These are phyloP conservation scores for Hypoxylon sp. DNA, from an alignment of 2,329 filamentous ascomycete genomes.

Conservation along the genomic window DNA sequence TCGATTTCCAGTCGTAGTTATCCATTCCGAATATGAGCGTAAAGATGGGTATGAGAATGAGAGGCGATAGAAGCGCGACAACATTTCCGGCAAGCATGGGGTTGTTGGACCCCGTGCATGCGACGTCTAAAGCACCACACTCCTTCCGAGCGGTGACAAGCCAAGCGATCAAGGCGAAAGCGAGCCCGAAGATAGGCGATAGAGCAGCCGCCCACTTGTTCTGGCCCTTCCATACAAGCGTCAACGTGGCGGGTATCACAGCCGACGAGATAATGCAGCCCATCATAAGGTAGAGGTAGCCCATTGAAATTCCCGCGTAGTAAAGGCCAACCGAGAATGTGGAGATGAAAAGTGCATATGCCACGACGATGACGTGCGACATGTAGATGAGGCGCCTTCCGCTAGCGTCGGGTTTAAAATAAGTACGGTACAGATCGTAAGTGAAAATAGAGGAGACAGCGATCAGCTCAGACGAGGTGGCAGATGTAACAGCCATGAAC, in stretches of 20 bases:
- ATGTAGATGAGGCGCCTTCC: conserved; percentile 85
- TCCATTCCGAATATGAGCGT: conserved; percentile 78
- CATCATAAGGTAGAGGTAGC: conserved; percentile 91
- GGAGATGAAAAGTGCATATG: conserved; percentile 83
- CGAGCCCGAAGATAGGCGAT: conserved; percentile 78
- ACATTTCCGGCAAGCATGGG: conserved; percentile 93
- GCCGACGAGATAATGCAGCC: conserved; percentile 90
- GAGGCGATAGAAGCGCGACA: conserved; percentile 81
- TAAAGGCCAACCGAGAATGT: conserved; percentile 81
- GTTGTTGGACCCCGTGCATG: conserved; percentile 85
- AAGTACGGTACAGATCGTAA: conserved; percentile 90
- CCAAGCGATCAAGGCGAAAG: conserved; percentile 80
- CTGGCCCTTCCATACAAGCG: conserved; percentile 85
- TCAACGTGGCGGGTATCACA: conserved; percentile 85
- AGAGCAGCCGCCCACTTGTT: conserved; percentile 81
- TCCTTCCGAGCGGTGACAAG: conserved; percentile 80
- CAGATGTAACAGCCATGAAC: conserved; percentile 92
- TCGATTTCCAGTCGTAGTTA: conserved; percentile 88
- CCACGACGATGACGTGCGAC: conserved; percentile 79
- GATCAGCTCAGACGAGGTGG: conserved; percentile 86
- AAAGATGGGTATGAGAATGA: conserved; percentile 82
- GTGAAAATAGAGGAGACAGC: conserved; percentile 90
- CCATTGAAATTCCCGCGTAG: conserved; percentile 86
- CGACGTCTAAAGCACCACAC: conserved; percentile 78
- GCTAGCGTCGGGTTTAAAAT: conserved; percentile 82